phyloP scores from a whole-genome alignment of 352 stramenopile genomes.

The Phytophthora cryptogea region DNA sequence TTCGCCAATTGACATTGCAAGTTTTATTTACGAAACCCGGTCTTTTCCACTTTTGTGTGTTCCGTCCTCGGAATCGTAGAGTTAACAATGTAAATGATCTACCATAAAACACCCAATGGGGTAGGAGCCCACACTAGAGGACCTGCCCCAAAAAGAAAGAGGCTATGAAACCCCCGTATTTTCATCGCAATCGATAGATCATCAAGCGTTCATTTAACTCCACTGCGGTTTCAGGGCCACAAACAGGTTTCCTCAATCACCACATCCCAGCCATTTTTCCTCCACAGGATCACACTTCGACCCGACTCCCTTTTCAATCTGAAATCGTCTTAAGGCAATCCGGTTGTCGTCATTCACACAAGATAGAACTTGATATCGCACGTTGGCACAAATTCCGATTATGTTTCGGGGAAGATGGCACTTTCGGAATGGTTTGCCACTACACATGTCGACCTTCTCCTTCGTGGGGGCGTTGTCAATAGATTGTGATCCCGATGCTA shows the following conservation, averaged over 20 bases:
- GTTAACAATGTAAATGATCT: conserved; percentile 49
- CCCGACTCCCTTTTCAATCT: conserved; percentile 29
- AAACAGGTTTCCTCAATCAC: no score
- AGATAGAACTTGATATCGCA: conserved; percentile 26
- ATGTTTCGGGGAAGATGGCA: conserved; percentile 18
- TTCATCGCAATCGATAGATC: conserved; percentile 24
- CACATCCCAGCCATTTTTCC: conserved; percentile 43
- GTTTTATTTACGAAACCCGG: conserved; percentile 41
- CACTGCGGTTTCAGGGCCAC: no score
- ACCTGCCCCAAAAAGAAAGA: conserved; percentile 34
- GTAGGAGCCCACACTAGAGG: conserved; percentile 19
- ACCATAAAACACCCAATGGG: conserved; percentile 44
- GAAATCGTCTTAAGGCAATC: conserved; percentile 25
- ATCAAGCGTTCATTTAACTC: conserved; percentile 16
- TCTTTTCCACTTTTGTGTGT: conserved; percentile 43
- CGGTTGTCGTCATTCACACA: conserved; percentile 26
- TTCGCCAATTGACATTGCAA: conserved; percentile 49
- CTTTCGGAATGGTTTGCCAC: conserved; percentile 27
- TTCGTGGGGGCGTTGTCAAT: conserved; percentile 6
- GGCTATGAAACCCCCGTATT: conserved; percentile 9
- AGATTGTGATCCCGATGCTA: no score
- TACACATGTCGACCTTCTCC: conserved; percentile 23
- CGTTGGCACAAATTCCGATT: conserved; percentile 20
- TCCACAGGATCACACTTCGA: conserved; percentile 25
- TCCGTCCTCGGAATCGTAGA: conserved; percentile 36